phyloP scores from a whole-genome alignment of 2,329 filamentous ascomycete genomes.

The Penicillium sp. region DNA sequence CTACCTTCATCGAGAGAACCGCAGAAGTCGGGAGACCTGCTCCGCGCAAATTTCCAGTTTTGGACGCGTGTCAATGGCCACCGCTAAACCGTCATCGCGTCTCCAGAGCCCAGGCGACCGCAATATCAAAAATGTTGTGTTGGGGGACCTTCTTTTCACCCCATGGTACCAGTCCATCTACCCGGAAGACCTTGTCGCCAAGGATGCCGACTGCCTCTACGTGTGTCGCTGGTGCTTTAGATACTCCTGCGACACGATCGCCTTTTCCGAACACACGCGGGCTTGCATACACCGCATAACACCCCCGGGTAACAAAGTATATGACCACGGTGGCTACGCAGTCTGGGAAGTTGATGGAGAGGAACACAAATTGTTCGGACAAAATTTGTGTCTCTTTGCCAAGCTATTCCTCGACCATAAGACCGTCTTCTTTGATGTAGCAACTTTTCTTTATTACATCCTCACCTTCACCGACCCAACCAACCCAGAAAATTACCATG shows the following conservation, averaged over 20 bases:
- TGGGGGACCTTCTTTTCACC: constrained; percentile 81
- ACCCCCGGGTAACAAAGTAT: constrained; percentile 74
- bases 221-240: constrained; percentile 95
- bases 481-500: constrained; percentile 54
- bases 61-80: constrained; percentile 32
- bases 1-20: background rate
- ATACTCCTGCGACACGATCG: constrained; percentile 64
- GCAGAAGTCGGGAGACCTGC: background rate
- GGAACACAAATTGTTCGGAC: constrained; percentile 84
- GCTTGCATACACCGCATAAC: constrained; percentile 59
- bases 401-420: constrained; percentile 99
- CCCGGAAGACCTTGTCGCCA: constrained; percentile 65
- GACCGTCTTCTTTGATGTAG: constrained; percentile 96
- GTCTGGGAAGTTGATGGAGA: constrained; percentile 94
- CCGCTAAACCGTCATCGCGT: constrained; percentile 26
- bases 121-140: constrained; percentile 84
- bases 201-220: constrained; percentile 67
- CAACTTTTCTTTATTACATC: constrained; percentile 91
- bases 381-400: constrained; percentile 93
- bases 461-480: constrained; percentile 72
- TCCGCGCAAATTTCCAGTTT: background rate
- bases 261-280: constrained; percentile 44
- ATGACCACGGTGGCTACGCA: constrained; percentile 77
- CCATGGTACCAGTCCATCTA: constrained; percentile 96
- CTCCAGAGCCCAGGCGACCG: constrained; percentile 58